Evolutionary conservation across 1,284 basidiomycete genomes (phyloP).

Genomic region (Trichosporon sp.): DNA sequence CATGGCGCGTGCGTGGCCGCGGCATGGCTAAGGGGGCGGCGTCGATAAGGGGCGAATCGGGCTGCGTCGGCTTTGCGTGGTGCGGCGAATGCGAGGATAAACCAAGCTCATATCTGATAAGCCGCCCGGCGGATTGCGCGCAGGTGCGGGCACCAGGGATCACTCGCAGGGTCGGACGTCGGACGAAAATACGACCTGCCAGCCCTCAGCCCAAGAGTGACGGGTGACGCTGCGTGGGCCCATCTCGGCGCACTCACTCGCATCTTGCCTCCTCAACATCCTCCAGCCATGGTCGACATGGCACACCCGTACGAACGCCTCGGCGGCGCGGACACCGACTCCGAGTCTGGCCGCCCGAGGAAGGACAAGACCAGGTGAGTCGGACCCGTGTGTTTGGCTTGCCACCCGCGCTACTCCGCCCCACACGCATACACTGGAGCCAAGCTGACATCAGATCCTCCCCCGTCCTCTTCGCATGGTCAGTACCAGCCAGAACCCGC

Average conservation of each 20-base stretch:
- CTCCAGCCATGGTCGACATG: not conserved
- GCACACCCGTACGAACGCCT: not conserved
- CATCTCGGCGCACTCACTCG: not conserved
- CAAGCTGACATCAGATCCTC: not conserved
- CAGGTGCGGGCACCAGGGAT: not conserved
- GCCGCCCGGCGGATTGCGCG: not conserved
- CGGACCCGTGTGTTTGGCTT: not conserved
- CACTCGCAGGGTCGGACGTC: not conserved
- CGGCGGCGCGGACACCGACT: not conserved
- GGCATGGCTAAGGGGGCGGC: not conserved
- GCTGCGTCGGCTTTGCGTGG: not conserved
- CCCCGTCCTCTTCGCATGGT: not conserved
- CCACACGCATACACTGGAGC: not conserved
- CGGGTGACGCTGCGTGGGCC: not conserved
- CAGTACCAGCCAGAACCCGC: not conserved
- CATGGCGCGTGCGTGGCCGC: not conserved
- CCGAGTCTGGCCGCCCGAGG: not conserved
- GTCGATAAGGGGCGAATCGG: not conserved
- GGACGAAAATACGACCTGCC: not conserved
- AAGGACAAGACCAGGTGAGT: not conserved
- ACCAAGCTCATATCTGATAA: constrained; percentile 1
- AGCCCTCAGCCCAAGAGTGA: not conserved
- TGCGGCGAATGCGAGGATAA: not conserved
- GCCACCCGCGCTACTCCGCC: not conserved
- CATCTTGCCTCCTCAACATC: not conserved